A percentile compares a stretch with the other conserved stretches of the same genome.
Conservation (phyloP, 441 rosid species). For the Rhodomyrtus psidioides region DNA sequence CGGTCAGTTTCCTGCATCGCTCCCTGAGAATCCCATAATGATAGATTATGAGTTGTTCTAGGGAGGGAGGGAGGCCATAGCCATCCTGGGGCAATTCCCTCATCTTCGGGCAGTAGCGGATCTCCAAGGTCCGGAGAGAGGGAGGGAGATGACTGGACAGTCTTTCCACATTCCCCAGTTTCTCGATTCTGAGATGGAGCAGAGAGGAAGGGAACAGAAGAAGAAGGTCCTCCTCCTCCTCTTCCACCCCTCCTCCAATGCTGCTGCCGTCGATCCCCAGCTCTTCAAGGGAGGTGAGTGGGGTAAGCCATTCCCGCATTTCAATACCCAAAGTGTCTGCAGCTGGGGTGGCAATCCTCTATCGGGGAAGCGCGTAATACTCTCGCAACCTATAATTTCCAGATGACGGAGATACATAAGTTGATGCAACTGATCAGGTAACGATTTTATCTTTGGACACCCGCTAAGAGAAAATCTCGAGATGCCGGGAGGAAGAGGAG, state of each 20-base stretch:
- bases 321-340: accelerated
- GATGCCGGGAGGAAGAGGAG: not conserved
- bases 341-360: not conserved
- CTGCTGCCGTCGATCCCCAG: accelerated
- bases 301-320: accelerated
- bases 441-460: not conserved
- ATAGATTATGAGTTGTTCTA: accelerated
- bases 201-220: not conserved
- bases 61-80: not conserved
- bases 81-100: not conserved
- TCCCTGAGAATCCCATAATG: not conserved
- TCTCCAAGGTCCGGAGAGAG: accelerated
- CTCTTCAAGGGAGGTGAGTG: accelerated
- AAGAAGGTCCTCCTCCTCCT: not conserved
- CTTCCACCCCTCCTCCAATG: not conserved
- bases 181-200: accelerated
- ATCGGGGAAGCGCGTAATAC: not conserved
- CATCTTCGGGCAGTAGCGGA: accelerated
- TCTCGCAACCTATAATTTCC: accelerated
- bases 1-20: not conserved
- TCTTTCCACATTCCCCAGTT: not conserved
- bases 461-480: accelerated
- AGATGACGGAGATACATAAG: accelerated
- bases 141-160: not conserved
- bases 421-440: not conserved